Percentiles rank a stretch among this genome's conserved stretches.
phyloP scores from a whole-genome alignment of 2,329 filamentous ascomycete species.

The Celoporthe dispersa region DNA sequence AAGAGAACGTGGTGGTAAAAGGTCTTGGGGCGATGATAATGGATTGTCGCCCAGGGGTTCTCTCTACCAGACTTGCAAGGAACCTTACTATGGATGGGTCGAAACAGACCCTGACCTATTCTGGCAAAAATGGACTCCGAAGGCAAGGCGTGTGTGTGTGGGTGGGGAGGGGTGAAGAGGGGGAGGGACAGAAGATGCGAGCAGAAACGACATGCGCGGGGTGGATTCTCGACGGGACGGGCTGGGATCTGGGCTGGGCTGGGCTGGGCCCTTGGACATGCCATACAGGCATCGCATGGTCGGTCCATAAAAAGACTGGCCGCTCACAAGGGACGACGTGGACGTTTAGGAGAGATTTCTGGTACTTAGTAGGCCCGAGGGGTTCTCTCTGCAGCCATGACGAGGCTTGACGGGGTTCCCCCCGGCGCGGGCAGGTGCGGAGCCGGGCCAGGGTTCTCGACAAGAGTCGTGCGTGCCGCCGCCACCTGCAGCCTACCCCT shows the following conservation, averaged over 20 bases:
- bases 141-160: conserved; percentile 35
- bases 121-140: conserved; percentile 36
- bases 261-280: conserved; percentile 14
- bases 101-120: conserved; percentile 50
- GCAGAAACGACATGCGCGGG: conserved; percentile 39
- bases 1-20: conserved; percentile 48
- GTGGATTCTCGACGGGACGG: conserved; percentile 33
- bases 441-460: conserved; percentile 23
- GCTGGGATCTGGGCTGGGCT: no score
- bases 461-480: conserved; percentile 11
- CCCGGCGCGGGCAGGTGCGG: conserved; percentile 19
- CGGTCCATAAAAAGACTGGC: conserved; percentile 39
- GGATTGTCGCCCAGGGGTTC: conserved; percentile 30
- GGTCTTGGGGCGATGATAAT: conserved; percentile 18
- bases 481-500: conserved; percentile 7
- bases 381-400: conserved; percentile 3
- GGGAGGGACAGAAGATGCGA: conserved; percentile 26
- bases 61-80: conserved; percentile 35
- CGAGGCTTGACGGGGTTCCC: conserved; percentile 18
- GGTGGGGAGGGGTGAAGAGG: background rate
- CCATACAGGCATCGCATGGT: conserved; percentile 37
- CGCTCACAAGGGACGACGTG: conserved; percentile 36
- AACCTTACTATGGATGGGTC: conserved; percentile 46
- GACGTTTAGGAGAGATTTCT: conserved; percentile 29
- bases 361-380: conserved; percentile 21